Base-by-base conservation (phyloP, 1,139 yeast species). In the Magnusiomyces magnusii region DNA sequence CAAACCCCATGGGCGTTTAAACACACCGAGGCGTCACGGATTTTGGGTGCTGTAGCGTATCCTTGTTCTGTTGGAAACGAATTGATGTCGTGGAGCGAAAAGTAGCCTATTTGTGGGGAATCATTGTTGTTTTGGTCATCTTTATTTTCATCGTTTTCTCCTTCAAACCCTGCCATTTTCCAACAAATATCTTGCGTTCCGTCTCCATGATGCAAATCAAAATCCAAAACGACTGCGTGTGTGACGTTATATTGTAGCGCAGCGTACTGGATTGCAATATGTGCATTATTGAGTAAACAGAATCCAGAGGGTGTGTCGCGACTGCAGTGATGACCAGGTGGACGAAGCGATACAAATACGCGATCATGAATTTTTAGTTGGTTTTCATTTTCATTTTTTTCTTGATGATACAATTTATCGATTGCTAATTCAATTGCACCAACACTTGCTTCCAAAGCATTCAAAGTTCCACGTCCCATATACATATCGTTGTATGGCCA, bases 261-360 rank as follows among this genome's bases (percentile, higher is more conserved):
- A 0, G 96, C 96, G 69, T 89, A 89, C 68, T 88, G 95, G 44
- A 87, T 83, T 2, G 87, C 92, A 57, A 89, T 82, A 63, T 88
- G 96, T 0, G 86, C 95, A 67, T 89, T 89, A 72, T 89, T 89
- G 60, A 89, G 76, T 56, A 89, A 73, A 71, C 96, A 89, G 69
- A 89, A 89, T n/a, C 96, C 96, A 47, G 92, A 84, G 0, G 96
- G 96, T 23, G 83, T 79, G 61, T 87, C 83, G 0, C 91, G 87
- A 67, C 87, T 95, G n/a, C 91, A 86, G 70, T 89, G 96, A 69
- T 89, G 96, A 1, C 96, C 96, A 0, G 96, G 95, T 1, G 95
- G 95, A 58, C 96, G 76, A 53, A 88, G 80, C 2, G 84, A 82
- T 0, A 85, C 85, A 73, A 87, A 87, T 1, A 86, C 86, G 59